Evolutionary conservation across 192 early-diverging fungal species (phyloP), one percentile per base, ranked within the genome.

Genomic region (Coemansia sp.): DNA sequence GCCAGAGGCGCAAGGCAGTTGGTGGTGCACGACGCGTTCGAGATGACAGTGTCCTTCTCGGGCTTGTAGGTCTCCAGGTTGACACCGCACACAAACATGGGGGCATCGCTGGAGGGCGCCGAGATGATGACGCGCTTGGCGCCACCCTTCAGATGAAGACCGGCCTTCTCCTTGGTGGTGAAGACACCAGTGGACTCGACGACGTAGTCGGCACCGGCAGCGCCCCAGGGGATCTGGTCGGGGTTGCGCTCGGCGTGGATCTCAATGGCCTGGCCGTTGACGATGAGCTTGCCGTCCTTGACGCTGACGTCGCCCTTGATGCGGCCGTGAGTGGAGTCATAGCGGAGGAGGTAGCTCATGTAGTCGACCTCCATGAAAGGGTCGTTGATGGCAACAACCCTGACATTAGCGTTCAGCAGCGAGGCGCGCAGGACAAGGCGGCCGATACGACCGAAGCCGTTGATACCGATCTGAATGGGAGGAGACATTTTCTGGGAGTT

Each of bases 1-100:
- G 94, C 95, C 66, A 99, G 87, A 55, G 97, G 95, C 27, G 97
- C 97, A 64, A 99, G 84, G 86, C 97, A 98, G 91, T 98, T 99
- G 91, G 97, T 99, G 69, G 97, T 99, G 91, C 97, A 99, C 31
- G 97, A 99, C 64, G 97, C 97, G 85, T 99, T 99, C 68, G 95
- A 97, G 70, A 99, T 88, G 67, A 99, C 90, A 37, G 91, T 86
- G 84, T 93, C 90, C 66, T 80, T 84, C 37, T 37, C 53, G 44
- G 90, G 81, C 77, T 96, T 90, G 89, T 99, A 99, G 71, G 90
- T 87, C 66, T 95, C 93, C 72, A 93, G 85, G 90, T 99, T 99
- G 85, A 99, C 97, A 84, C 95, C 94, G 71, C 87, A 89, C 46
- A 99, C 97, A 82, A 95, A 99, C 95, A 97, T 99, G 55, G 97